Evolutionary conservation across 257 asterid species (phyloP).

Genomic region (Solanum commersonii): DNA sequence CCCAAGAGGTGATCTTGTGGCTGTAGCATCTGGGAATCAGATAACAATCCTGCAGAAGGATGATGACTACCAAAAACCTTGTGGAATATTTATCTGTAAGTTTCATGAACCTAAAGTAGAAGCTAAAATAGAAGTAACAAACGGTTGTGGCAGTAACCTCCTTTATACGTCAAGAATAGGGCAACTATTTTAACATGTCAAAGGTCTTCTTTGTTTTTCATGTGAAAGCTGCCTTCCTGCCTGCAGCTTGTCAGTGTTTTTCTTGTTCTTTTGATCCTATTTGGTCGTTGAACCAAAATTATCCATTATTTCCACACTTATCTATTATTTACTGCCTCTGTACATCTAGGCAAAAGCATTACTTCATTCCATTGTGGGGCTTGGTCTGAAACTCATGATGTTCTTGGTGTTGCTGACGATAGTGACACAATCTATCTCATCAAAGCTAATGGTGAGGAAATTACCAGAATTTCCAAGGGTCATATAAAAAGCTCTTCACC

Average conservation of each 20-base stretch:
- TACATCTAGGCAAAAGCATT: slow-evolving; percentile 42
- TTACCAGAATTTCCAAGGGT: slow-evolving; percentile 64
- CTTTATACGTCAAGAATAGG: neutral
- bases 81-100: slow-evolving; percentile 77
- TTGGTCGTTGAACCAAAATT: neutral
- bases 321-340: neutral
- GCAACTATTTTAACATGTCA: neutral
- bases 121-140: neutral
- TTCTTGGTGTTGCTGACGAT: slow-evolving; percentile 87
- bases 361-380: slow-evolving; percentile 54
- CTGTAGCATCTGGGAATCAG: slow-evolving; percentile 74
- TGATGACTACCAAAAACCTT: slow-evolving; percentile 74
- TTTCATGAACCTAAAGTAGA: slow-evolving; percentile 6
- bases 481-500: slow-evolving; percentile 56
- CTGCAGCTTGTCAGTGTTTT: neutral
- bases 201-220: neutral
- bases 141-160: neutral
- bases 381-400: slow-evolving; percentile 93
- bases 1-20: slow-evolving; percentile 67
- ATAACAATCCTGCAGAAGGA: slow-evolving; percentile 69
- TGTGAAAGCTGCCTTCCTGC: neutral
- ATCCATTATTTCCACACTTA: neutral
- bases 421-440: slow-evolving; percentile 53
- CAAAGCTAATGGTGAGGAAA: slow-evolving; percentile 85
- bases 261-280: neutral